Evolutionary conservation across 1,284 basidiomycete genomes (phyloP), one percentile per base, ranked within the genome.

Genomic region (Thelephora terrestris): DNA sequence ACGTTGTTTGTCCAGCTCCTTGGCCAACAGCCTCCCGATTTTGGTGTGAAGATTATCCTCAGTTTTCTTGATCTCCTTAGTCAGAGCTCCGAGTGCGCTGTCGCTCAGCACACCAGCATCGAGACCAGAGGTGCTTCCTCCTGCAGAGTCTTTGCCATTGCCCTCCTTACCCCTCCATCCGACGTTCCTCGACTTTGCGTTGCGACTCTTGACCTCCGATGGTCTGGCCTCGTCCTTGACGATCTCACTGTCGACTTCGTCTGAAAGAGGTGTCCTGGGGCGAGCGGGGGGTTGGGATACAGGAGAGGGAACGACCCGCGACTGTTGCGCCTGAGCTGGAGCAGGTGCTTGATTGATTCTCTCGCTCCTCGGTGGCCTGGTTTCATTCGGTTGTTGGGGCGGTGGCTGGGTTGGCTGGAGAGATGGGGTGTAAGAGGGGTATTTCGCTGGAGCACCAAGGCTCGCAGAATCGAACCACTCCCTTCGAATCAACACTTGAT

Each of bases 1-100:
- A 89, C 88, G 79, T 64, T 91, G 87, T 65, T 85, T 89, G 58
- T 91, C 87, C 70, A 91, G 79, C 64, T 90, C 86, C 67, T 88
- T 89, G 35, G 77, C 75, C 55, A 91, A 79, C 47, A 89, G 66
- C 40, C 82, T 75, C 17, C 79, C 81, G 50, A 91, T 79, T 43
- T 81, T 79, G 39, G 64, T 79, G 55, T 86, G 81, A 47, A 91
- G 65, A 54, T 67, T 88, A 57, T 88, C 88, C 62, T 90, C 88
- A 36, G 82, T 79, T 70, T 82, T 84, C 61, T 74, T 79, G 56
- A 90, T 85, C 64, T 90, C 87, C 59, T 79, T 78, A 37, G 75
- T 71, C 45, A 88, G 66, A 14, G 73, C 67, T 21, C 74, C 74
- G 42, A 85, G 62, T 36, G 68, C 63, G 21, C 74, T 69, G 38